These are phyloP conservation scores for Xylaria intraflava DNA, from an alignment of 495 filamentous ascomycete genomes.

Conservation along the genomic window DNA sequence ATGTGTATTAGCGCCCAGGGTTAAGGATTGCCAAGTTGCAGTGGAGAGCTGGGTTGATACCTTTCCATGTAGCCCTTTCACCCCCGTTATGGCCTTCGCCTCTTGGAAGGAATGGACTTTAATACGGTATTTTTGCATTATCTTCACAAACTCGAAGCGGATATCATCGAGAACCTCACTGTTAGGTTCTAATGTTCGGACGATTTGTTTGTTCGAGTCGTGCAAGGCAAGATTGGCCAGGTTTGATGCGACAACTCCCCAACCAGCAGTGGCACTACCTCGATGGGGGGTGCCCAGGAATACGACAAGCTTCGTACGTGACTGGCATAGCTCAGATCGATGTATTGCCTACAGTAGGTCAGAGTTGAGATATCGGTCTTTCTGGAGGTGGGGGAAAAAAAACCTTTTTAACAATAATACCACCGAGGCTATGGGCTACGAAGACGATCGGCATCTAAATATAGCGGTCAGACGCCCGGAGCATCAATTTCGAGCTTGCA, in stretches of 20 bases:
- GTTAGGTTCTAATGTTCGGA: background rate
- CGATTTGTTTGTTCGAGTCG: background rate
- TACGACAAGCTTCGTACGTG: too few species aligned
- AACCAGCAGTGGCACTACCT: slow-evolving; percentile 27
- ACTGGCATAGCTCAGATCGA: slow-evolving; percentile 28
- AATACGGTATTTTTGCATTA: slow-evolving; percentile 13
- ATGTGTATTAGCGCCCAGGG: background rate
- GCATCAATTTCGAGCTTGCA: too few species aligned
- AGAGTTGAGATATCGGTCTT: too few species aligned
- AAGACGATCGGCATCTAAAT: background rate
- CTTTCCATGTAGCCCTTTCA: slow-evolving; percentile 27
- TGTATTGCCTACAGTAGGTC: slow-evolving; percentile 29
- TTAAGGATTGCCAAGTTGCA: too few species aligned
- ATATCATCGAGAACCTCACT: background rate
- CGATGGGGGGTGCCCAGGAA: slow-evolving; percentile 41
- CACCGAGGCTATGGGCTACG: background rate
- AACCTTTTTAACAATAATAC: background rate
- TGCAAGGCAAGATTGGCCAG: background rate
- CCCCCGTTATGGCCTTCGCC: slow-evolving; percentile 29
- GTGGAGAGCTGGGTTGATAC: background rate
- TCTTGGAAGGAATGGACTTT: slow-evolving; percentile 40
- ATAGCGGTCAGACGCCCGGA: too few species aligned
- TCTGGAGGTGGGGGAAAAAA: slow-evolving; percentile 1
- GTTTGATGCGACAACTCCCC: slow-evolving; percentile 13
- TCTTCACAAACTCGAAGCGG: background rate